Evolutionary conservation across 2,329 filamentous ascomycete species (phyloP).

Genomic region (Xylaria sp.): DNA sequence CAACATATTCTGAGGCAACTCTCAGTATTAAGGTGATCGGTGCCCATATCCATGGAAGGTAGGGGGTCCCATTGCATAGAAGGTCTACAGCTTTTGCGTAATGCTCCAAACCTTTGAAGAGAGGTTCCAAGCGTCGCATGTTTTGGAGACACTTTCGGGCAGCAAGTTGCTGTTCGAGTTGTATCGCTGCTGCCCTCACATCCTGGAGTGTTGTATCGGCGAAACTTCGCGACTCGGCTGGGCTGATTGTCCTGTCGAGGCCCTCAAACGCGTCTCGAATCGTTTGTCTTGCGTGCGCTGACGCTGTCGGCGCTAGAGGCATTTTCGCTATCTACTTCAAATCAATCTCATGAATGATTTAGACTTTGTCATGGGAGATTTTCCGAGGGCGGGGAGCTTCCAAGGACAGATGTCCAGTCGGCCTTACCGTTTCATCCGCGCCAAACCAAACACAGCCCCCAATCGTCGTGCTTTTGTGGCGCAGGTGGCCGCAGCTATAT

Average conservation of each 20-base stretch:
- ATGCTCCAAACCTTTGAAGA: not conserved
- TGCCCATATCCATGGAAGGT: constrained; percentile 13
- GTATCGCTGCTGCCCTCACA: not conserved
- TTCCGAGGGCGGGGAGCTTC: no score
- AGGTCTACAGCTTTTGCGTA: not conserved
- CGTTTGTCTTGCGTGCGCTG: not conserved
- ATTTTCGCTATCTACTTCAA: not conserved
- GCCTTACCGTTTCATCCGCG: no score
- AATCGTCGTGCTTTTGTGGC: not conserved
- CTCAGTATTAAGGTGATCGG: constrained; percentile 2
- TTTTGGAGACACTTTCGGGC: not conserved
- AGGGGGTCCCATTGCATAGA: constrained; percentile 5
- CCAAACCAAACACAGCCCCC: not conserved
- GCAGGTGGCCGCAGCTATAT: not conserved
- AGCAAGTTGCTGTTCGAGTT: constrained; percentile 5
- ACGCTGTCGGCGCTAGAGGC: not conserved
- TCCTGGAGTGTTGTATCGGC: not conserved
- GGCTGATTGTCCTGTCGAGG: not conserved
- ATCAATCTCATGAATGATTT: not conserved
- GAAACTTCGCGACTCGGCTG: not conserved
- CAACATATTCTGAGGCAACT: constrained; percentile 34
- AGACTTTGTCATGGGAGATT: not conserved
- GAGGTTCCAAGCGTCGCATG: constrained; percentile 2
- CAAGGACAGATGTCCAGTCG: no score
- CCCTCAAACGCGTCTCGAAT: not conserved